A percentile compares a stretch with the other conserved stretches of the same genome.
Evolutionary conservation across 192 early-diverging fungal genomes (phyloP).

Genomic region (Backusella australiensis): DNA sequence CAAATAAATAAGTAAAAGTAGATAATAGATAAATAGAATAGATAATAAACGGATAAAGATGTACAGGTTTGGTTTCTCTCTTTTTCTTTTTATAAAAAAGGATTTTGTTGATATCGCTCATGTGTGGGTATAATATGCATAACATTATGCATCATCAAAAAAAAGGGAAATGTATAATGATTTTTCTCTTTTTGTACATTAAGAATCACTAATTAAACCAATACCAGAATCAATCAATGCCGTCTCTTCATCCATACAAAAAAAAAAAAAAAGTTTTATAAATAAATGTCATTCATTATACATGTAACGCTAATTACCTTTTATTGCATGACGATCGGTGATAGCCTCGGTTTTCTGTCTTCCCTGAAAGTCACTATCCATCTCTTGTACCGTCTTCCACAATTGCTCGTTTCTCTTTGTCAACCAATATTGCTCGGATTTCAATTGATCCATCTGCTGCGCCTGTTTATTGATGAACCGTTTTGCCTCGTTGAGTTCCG

Average conservation of each 20-base stretch:
- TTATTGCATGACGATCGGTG: background rate
- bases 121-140: background rate
- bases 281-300: background rate
- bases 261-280: background rate
- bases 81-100: background rate
- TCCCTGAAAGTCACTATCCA: background rate
- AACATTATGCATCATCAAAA: background rate
- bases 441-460: slow-evolving; percentile 14
- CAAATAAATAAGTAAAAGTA: background rate
- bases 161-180: background rate
- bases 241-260: background rate
- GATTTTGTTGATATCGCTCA: background rate
- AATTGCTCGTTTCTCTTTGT: background rate
- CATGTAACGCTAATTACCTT: background rate
- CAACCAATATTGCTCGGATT: slow-evolving; percentile 20
- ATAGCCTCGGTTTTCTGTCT: background rate
- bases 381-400: background rate
- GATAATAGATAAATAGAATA: background rate
- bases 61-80: background rate
- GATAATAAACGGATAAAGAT: background rate
- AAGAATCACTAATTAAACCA: background rate
- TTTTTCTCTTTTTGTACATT: background rate
- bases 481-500: slow-evolving; percentile 18
- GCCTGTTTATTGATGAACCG: slow-evolving; percentile 22
- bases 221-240: background rate